Percentiles rank a stretch among this genome's conserved stretches.
phyloP scores from a whole-genome alignment of 2,329 filamentous ascomycete genomes.

The Camillea tinctor region DNA sequence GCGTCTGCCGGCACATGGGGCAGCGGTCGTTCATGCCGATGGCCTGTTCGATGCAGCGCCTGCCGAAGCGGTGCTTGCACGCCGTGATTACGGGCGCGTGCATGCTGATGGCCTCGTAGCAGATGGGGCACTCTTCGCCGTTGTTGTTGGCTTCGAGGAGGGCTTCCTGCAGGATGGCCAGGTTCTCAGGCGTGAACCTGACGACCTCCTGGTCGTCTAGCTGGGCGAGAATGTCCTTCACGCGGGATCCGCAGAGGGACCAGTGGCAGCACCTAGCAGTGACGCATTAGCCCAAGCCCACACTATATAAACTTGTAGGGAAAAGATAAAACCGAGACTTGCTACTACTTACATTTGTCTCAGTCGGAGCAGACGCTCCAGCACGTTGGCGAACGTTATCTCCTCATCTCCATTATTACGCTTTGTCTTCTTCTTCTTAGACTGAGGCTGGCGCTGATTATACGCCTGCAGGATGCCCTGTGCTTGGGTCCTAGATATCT shows the following conservation, averaged over 20 bases:
- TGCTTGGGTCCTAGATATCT: conserved; percentile 60
- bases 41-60: conserved; percentile 69
- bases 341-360: conserved; percentile 61
- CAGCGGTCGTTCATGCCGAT: conserved; percentile 77
- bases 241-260: conserved; percentile 73
- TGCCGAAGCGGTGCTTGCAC: conserved; percentile 80
- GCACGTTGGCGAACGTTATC: conserved; percentile 68
- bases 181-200: conserved; percentile 69
- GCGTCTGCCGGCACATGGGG: conserved; percentile 75
- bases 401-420: conserved; percentile 29
- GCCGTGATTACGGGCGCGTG: conserved; percentile 73
- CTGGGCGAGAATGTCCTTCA: conserved; percentile 69
- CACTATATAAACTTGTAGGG: too few species aligned
- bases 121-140: conserved; percentile 81
- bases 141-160: conserved; percentile 75
- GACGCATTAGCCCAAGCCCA: conserved; percentile 14
- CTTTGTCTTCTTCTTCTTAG: conserved; percentile 11
- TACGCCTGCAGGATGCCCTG: conserved; percentile 66
- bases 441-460: conserved; percentile 41
- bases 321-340: neutral
- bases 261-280: conserved; percentile 74
- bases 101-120: conserved; percentile 65
- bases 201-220: conserved; percentile 68
- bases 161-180: conserved; percentile 69
- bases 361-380: conserved; percentile 79